These are phyloP conservation scores for Apophysomyces ossiformis DNA, from an alignment of 371 early-diverging fungal genomes.

Conservation along the genomic window DNA sequence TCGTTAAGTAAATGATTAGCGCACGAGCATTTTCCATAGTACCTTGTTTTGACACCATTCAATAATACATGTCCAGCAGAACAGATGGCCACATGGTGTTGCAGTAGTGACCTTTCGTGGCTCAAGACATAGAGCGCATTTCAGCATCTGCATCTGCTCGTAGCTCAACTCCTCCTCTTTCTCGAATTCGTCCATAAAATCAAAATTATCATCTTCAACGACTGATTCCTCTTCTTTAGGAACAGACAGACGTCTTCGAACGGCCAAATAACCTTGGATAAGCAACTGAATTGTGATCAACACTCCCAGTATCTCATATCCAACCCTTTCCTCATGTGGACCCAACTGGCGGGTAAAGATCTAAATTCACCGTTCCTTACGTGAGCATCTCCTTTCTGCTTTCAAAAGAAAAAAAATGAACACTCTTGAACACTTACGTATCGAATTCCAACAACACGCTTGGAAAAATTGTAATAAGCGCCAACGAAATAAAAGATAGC, in stretches of 20 bases:
- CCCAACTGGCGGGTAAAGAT: slow-evolving; percentile 78
- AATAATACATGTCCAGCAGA: slow-evolving; percentile 91
- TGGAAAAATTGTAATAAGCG: slow-evolving; percentile 77
- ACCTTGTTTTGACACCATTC: slow-evolving; percentile 93
- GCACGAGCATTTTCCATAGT: slow-evolving; percentile 10
- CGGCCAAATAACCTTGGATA: slow-evolving; percentile 53
- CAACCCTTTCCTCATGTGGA: slow-evolving; percentile 72
- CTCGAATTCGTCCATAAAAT: slow-evolving; percentile 44
- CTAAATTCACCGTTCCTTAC: slow-evolving; percentile 28
- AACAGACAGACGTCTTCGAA: slow-evolving; percentile 34
- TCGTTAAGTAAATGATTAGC: slow-evolving; percentile 5
- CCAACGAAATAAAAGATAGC: slow-evolving; percentile 86
- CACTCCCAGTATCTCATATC: slow-evolving; percentile 86
- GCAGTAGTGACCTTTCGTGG: slow-evolving; percentile 76
- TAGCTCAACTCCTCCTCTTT: slow-evolving; percentile 35
- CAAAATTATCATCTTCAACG: slow-evolving; percentile 48
- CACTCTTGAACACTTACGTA: slow-evolving; percentile 58
- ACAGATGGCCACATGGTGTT: slow-evolving; percentile 92
- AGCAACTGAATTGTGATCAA: slow-evolving; percentile 74
- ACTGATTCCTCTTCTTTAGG: slow-evolving; percentile 16
- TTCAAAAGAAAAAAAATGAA: neutral
- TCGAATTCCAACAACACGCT: slow-evolving; percentile 76
- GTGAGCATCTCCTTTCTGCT: neutral
- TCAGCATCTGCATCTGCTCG: slow-evolving; percentile 51
- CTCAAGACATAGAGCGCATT: slow-evolving; percentile 87